Evolutionary conservation across 768 basidiomycete genomes (phyloP).

Genomic region (Guyanaporus albipodus): DNA sequence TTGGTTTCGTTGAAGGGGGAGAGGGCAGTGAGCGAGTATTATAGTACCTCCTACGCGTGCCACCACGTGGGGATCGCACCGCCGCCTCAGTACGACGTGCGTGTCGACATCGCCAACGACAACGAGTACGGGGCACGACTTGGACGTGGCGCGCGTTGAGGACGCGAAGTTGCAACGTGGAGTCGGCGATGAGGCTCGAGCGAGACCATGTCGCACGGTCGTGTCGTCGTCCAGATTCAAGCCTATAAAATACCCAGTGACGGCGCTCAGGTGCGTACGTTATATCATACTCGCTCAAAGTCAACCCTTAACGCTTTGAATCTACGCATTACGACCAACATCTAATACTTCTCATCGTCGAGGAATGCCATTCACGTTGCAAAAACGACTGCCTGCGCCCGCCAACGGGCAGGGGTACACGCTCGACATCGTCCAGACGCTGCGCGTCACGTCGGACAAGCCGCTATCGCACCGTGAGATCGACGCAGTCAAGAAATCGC

Average conservation of each 20-base stretch:
- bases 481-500: slow-evolving; percentile 29
- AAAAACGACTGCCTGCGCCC: slow-evolving; percentile 16
- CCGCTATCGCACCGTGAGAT: slow-evolving; percentile 25
- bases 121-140: slow-evolving; percentile 14
- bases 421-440: slow-evolving; percentile 30
- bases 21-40: slow-evolving; percentile 4
- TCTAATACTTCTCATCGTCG: not conserved
- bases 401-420: slow-evolving; percentile 18
- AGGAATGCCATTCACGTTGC: slow-evolving; percentile 18
- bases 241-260: slow-evolving; percentile 19
- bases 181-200: slow-evolving; percentile 8
- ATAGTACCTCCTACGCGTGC: slow-evolving; percentile 8
- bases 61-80: slow-evolving; percentile 26
- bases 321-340: too few species aligned
- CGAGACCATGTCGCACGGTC: slow-evolving; percentile 19
- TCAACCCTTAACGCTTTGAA: too few species aligned
- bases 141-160: slow-evolving; percentile 17
- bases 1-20: slow-evolving; percentile 3
- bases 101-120: slow-evolving; percentile 1
- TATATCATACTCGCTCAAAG: not conserved
- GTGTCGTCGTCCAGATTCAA: slow-evolving; percentile 2
- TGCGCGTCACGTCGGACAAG: slow-evolving; percentile 27
- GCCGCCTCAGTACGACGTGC: slow-evolving; percentile 9
- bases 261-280: slow-evolving; percentile 3
- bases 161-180: slow-evolving; percentile 14